Conservation (phyloP, 2,329 filamentous ascomycete species). For the Talaromyces sp. region DNA sequence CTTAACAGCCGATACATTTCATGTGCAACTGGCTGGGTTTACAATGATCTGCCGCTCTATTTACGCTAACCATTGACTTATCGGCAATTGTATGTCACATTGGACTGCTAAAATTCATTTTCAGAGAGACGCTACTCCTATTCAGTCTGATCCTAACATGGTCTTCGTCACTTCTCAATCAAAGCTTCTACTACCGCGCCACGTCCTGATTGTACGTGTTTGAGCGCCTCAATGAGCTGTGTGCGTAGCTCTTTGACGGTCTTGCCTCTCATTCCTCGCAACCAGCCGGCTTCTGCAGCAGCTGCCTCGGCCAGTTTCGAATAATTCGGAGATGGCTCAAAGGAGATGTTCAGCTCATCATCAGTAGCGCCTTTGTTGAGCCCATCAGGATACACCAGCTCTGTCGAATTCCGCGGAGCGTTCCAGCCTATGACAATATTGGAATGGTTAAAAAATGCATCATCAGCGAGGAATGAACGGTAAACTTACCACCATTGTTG, state of each 20-base stretch:
- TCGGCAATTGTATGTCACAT: background rate
- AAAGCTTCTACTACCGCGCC: background rate
- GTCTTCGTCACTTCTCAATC: background rate
- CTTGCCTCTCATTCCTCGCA: background rate
- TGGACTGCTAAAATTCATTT: background rate
- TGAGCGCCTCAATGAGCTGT: background rate
- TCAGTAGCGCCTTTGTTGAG: slow-evolving; percentile 2
- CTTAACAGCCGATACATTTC: background rate
- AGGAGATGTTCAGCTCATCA: slow-evolving; percentile 3
- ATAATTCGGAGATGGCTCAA: slow-evolving; percentile 1
- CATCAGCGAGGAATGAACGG: background rate
- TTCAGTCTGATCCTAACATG: background rate
- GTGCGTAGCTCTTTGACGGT: background rate
- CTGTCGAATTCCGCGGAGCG: slow-evolving; percentile 1
- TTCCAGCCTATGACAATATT: background rate
- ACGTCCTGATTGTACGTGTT: background rate
- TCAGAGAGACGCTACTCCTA: background rate
- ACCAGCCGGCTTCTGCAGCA: background rate
- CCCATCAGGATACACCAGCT: slow-evolving; percentile 6
- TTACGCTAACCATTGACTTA: background rate
- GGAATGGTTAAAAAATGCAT: background rate
- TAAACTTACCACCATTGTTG: slow-evolving; percentile 7
- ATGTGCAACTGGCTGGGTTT: background rate
- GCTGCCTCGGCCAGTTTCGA: slow-evolving; percentile 1
- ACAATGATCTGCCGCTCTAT: background rate